Base-by-base conservation (phyloP, 352 stramenopile species). In the Phytopythium mirpurense region DNA sequence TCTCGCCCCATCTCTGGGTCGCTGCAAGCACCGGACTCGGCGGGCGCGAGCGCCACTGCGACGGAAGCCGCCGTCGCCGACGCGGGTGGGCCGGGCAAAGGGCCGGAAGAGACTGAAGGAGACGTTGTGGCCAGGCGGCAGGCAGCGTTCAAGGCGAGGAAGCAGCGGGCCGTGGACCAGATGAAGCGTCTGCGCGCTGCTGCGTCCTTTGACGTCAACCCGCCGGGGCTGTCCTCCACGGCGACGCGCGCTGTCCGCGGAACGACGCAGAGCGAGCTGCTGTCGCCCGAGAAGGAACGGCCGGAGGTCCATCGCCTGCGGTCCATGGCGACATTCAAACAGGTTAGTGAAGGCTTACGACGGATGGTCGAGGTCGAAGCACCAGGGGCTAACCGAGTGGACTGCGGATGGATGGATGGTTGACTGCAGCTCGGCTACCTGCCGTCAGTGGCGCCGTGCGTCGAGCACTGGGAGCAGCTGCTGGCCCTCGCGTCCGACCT, bases 381-480 rank as follows among this genome's bases (percentile, higher is more conserved):
- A 18, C 12, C 19, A 21, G 55, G 2, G 49, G 38, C 18, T 31
- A 41, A 42, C 14, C 32, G 36, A 18, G 26, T 46, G n/a, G 14
- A 5, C 19, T 45, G n/a, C 8, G 18, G 34, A n/a, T 38, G 2
- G 18, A 40, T 24, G 21, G 12, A 56, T 40, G 27, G 11, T 11
- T 27, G 2, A 49, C 26, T 23, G 10, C 37, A 82, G 62, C 68
- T 89, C 43, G 78, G 75, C 5, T 89, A 89, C 50, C 60, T 84
- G 5, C 67, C 72, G 0, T 70, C 60, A 18, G 69, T 64, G 9
- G 70, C 78, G 57, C 65, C 63, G 15, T 87, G 71, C 44, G 66
- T 82, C 2, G 62, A 76, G 16, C 78, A 87, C 57, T 90, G 79
- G 79, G 64, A 86, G 27, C 56, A 79, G 37, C 37, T 88, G 0